phyloP scores from a whole-genome alignment of 768 basidiomycete species.

The Asterophora parasitica region DNA sequence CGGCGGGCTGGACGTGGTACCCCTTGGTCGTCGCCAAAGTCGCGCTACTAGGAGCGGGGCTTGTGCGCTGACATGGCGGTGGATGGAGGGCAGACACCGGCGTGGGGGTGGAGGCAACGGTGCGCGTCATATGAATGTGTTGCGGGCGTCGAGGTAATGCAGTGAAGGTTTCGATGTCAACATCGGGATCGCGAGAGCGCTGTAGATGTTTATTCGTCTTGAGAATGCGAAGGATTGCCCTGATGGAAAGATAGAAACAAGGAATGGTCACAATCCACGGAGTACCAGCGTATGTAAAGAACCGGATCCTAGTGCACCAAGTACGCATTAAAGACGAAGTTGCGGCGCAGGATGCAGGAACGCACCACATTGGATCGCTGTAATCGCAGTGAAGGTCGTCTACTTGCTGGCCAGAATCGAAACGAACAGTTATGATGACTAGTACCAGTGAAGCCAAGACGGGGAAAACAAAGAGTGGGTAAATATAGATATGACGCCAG shows the following conservation, averaged over 20 bases:
- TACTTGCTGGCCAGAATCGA: slow-evolving; percentile 39
- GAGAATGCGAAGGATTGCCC: slow-evolving; percentile 32
- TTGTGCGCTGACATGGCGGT: slow-evolving; percentile 20
- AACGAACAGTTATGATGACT: slow-evolving; percentile 36
- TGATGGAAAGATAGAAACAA: slow-evolving; percentile 43
- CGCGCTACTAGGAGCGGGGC: slow-evolving; percentile 16
- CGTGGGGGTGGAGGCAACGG: slow-evolving; percentile 4
- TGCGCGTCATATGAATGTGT: slow-evolving; percentile 7
- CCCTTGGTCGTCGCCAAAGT: slow-evolving; percentile 15
- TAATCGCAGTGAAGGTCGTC: slow-evolving; percentile 60
- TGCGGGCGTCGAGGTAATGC: slow-evolving; percentile 15
- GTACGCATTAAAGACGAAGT: background rate
- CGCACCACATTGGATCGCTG: slow-evolving; percentile 54
- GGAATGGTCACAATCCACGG: slow-evolving; percentile 50
- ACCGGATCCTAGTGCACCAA: slow-evolving; percentile 44
- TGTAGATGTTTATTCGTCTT: slow-evolving; percentile 33
- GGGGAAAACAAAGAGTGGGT: slow-evolving; percentile 46
- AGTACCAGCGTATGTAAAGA: slow-evolving; percentile 58
- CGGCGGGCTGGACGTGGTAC: slow-evolving; percentile 17
- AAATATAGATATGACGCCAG: slow-evolving; percentile 44
- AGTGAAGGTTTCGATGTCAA: slow-evolving; percentile 15
- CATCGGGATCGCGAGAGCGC: slow-evolving; percentile 29
- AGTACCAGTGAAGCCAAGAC: slow-evolving; percentile 39
- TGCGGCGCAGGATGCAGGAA: background rate
- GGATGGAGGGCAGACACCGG: slow-evolving; percentile 6